These are phyloP conservation scores for Graphilbum sp. DNA, from an alignment of 2,329 filamentous ascomycete genomes.

Conservation along the genomic window DNA sequence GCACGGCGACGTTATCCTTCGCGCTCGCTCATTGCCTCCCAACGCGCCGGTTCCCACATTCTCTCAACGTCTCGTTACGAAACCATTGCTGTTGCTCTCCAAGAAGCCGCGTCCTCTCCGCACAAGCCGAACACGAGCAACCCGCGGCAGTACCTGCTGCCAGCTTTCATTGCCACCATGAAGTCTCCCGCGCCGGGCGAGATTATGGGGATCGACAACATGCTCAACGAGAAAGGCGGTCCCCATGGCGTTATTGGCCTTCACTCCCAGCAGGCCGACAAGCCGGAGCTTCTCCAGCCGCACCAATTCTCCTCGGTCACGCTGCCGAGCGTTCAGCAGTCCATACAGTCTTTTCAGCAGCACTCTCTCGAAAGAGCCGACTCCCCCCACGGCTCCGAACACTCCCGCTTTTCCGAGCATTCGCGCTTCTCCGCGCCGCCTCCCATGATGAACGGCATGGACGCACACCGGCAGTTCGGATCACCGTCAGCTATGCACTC, in stretches of 20 bases:
- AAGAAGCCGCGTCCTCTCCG: no score
- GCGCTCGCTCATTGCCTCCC: no score
- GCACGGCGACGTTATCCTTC: no score
- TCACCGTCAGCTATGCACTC: conserved; percentile 33
- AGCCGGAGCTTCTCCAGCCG: conserved; percentile 3
- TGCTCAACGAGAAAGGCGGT: conserved; percentile 32
- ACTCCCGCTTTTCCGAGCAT: conserved; percentile 38
- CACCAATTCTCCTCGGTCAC: conserved; percentile 6
- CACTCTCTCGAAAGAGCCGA: conserved; percentile 33
- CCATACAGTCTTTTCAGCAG: conserved; percentile 11
- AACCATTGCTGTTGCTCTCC: no score
- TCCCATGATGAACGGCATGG: conserved; percentile 23
- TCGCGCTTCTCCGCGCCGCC: conserved; percentile 36
- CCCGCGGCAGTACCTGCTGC: no score
- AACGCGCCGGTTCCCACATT: no score
- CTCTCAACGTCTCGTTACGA: no score
- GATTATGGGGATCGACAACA: conserved; percentile 36
- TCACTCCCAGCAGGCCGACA: conserved; percentile 1
- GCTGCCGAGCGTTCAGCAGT: conserved; percentile 9
- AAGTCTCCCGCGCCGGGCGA: conserved; percentile 27
- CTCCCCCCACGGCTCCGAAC: conserved; percentile 43
- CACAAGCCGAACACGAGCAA: no score
- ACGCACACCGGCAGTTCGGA: conserved; percentile 28
- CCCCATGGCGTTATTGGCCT: conserved; percentile 1
- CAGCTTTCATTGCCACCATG: no score